Conservation (phyloP, 371 early-diverging fungal genomes). For the Zopfochytrium polystomum region DNA sequence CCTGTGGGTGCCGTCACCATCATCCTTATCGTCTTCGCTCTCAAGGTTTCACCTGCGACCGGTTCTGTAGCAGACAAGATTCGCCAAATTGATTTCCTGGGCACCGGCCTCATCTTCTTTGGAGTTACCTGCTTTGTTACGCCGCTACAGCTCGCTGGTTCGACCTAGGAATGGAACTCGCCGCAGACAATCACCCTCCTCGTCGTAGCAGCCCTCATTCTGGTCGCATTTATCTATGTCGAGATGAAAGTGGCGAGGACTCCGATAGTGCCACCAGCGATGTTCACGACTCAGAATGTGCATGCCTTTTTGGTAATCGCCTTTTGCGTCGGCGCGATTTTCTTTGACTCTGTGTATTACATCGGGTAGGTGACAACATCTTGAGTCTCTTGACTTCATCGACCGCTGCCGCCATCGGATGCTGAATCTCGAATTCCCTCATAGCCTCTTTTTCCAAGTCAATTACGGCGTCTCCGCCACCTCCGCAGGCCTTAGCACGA, state of each 20-base stretch:
- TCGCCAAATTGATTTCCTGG: constrained; percentile 63
- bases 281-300: constrained; percentile 29
- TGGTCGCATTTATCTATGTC: constrained; percentile 29
- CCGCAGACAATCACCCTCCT: constrained; percentile 35
- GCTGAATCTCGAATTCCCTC: too few relatives aligned
- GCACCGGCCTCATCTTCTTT: constrained; percentile 27
- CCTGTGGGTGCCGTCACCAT: constrained; percentile 56
- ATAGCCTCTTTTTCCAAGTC: constrained; percentile 21
- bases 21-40: constrained; percentile 50
- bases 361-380: too few relatives aligned
- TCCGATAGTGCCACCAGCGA: constrained; percentile 36
- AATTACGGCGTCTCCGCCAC: constrained; percentile 43
- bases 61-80: constrained; percentile 47
- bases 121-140: constrained; percentile 31
- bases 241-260: constrained; percentile 33
- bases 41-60: constrained; percentile 36
- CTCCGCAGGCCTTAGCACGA: constrained; percentile 54
- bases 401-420: too few relatives aligned
- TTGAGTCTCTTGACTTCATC: too few relatives aligned
- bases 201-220: constrained; percentile 10
- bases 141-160: constrained; percentile 40
- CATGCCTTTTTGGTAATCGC: constrained; percentile 46
- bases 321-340: constrained; percentile 52
- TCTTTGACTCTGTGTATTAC: constrained; percentile 56
- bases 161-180: constrained; percentile 39